Evolutionary conservation across 805 yeast species (phyloP).

Genomic region (Sugiyamaella boreocaroliniensis): DNA sequence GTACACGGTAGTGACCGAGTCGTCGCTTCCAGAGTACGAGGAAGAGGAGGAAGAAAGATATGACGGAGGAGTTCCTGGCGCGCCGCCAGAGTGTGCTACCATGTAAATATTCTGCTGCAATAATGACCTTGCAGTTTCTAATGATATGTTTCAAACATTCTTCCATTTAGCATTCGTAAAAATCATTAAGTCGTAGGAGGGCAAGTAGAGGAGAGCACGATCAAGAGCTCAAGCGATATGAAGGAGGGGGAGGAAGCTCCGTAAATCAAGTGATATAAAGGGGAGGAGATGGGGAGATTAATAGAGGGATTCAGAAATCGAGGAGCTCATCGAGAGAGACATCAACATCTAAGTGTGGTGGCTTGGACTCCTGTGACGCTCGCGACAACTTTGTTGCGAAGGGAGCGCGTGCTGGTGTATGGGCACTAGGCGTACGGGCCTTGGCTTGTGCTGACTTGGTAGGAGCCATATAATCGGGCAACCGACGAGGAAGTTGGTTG

Average conservation of each 20-base stretch:
- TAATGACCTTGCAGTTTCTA: too few relatives aligned
- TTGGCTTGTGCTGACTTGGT: conserved; percentile 19
- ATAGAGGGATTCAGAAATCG: conserved; percentile 1
- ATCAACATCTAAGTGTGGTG: not conserved
- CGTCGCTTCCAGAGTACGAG: conserved; percentile 13
- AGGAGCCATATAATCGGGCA: conserved; percentile 16
- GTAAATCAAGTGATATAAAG: too few relatives aligned
- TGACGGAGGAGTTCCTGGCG: conserved; percentile 2
- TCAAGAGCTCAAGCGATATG: too few relatives aligned
- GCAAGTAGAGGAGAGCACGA: too few relatives aligned
- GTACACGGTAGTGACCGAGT: conserved; percentile 6
- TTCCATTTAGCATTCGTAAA: too few relatives aligned
- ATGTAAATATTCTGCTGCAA: conserved; percentile 8
- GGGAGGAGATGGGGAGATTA: too few relatives aligned
- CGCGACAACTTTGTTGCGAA: not conserved
- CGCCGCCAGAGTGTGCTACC: conserved; percentile 17
- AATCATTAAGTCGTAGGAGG: too few relatives aligned
- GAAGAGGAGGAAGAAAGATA: conserved; percentile 7
- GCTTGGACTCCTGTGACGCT: not conserved
- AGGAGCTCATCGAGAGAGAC: conserved; percentile 1
- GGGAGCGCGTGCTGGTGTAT: not conserved
- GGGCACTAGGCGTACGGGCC: not conserved
- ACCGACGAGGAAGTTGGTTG: not conserved
- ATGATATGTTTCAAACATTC: too few relatives aligned
- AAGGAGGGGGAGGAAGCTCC: too few relatives aligned